A percentile compares a stretch with the other conserved stretches of the same genome.
These are phyloP conservation scores for Solanum sejunctum DNA, from an alignment of 257 asterid genomes.

Conservation along the genomic window DNA sequence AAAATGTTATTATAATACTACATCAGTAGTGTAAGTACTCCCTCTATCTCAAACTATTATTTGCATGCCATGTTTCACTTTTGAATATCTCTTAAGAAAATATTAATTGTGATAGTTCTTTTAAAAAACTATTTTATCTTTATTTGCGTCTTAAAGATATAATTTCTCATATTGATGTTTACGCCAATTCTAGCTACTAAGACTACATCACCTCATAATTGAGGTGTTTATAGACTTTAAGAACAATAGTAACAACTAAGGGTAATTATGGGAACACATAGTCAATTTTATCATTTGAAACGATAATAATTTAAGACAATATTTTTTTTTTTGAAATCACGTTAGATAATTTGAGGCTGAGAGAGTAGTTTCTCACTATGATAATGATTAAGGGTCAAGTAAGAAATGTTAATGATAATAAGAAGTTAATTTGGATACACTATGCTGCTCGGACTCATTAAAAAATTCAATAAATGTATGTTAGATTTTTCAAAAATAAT, in stretches of 20 bases:
- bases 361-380: no score
- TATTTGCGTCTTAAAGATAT: not conserved
- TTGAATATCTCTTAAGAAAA: not conserved
- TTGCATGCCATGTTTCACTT: not conserved
- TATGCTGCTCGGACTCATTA: no score
- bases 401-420: not conserved
- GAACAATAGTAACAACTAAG: not conserved
- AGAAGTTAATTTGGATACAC: not conserved
- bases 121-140: not conserved
- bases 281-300: not conserved
- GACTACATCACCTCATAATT: not conserved
- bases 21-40: not conserved
- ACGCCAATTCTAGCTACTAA: no score
- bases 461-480: no score
- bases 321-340: not conserved
- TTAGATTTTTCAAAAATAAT: no score
- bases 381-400: not conserved
- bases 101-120: not conserved
- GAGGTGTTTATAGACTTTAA: no score
- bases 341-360: not conserved
- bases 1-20: not conserved
- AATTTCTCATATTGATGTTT: not conserved
- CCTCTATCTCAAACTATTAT: not conserved
- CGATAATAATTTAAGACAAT: not conserved
- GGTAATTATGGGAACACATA: not conserved